Evolutionary conservation across 2,329 filamentous ascomycete genomes (phyloP).

Genomic region (Huntiella omanensis): DNA sequence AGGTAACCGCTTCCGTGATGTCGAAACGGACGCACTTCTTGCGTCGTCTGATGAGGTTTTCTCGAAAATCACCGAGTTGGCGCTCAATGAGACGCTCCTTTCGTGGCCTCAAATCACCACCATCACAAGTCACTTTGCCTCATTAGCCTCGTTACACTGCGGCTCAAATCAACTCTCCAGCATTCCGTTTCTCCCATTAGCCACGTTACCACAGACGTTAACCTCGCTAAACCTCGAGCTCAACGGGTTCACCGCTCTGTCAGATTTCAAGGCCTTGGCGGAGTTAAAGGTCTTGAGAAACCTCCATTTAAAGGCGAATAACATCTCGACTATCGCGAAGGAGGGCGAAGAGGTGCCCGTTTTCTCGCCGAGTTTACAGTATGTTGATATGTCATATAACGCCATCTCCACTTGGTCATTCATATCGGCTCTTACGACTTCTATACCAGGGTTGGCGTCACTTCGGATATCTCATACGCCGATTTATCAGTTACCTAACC

Average conservation of each 20-base stretch:
- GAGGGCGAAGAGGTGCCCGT: constrained; percentile 20
- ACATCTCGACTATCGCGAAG: constrained; percentile 28
- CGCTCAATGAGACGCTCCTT: constrained; percentile 48
- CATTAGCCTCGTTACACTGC: constrained; percentile 30
- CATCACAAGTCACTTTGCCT: constrained; percentile 33
- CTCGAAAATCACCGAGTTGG: constrained; percentile 35
- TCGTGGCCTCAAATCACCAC: constrained; percentile 44
- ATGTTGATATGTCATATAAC: constrained; percentile 60
- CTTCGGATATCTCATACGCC: constrained; percentile 77
- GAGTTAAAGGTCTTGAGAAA: constrained; percentile 33
- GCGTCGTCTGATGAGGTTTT: constrained; percentile 24
- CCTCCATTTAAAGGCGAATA: constrained; percentile 60
- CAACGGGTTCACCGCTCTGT: constrained; percentile 45
- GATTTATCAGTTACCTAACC: constrained; percentile 39
- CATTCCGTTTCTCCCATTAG: constrained; percentile 25
- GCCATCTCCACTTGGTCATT: constrained; percentile 50
- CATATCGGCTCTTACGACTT: constrained; percentile 44
- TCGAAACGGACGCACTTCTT: constrained; percentile 21
- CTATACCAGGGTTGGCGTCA: constrained; percentile 55
- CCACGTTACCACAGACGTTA: constrained; percentile 29
- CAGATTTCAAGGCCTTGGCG: constrained; percentile 35
- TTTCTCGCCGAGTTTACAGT: constrained; percentile 37
- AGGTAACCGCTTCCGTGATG: constrained; percentile 48
- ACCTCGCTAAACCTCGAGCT: constrained; percentile 51
- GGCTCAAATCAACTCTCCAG: constrained; percentile 38